Evolutionary conservation across 495 filamentous ascomycete species (phyloP), one percentile per base, ranked within the genome.

Genomic region (Hypoxylon subgilvum): DNA sequence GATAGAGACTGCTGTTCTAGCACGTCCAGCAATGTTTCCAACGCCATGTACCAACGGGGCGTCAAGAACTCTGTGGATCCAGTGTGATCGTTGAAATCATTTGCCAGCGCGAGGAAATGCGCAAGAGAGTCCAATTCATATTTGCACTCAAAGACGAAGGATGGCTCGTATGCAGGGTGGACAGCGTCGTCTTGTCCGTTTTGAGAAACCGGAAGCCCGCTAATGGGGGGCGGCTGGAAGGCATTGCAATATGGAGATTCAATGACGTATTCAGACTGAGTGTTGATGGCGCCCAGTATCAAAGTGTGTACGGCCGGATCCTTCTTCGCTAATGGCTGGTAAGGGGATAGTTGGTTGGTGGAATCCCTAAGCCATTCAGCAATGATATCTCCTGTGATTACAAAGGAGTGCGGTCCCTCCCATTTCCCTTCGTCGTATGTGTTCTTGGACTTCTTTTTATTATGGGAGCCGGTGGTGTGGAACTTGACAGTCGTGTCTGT

Each of bases 291-390:
- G 4, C 94, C 94, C 0, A 95, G 79, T 38, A 97, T 94, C 21
- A 99, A 77, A 41, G 80, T 86, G 64, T 86, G 82, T 38, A 97
- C 84, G 7, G 70, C 76, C 44, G 82, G 79, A 68, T 97, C 94
- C 55, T 88, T 86, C 55, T 84, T 87, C 1, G 92, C 91, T 14
- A 99, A 77, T 1, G 78, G 69, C 63, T 97, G 94, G 66, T 99
- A 99, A 38, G 92, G 91, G 3, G 84, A 81, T 12, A 99, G 72
- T 69, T 99, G 94, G 74, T 97, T 97, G 7, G 95, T 97, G 34
- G 92, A 96, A 73, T 99, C 94, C 42, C 94, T 87, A 35, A 99
- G 76, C 94, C 94, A 99, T 74, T 97, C 94, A 4, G 94, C 94
- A 65, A 97, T 88, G 69, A 99, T 99, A 66, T 99, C 94, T 18